Percentiles rank a stretch among this genome's conserved stretches.
Evolutionary conservation across 352 stramenopile species (phyloP).

Genomic region (Phytophthora cajani): DNA sequence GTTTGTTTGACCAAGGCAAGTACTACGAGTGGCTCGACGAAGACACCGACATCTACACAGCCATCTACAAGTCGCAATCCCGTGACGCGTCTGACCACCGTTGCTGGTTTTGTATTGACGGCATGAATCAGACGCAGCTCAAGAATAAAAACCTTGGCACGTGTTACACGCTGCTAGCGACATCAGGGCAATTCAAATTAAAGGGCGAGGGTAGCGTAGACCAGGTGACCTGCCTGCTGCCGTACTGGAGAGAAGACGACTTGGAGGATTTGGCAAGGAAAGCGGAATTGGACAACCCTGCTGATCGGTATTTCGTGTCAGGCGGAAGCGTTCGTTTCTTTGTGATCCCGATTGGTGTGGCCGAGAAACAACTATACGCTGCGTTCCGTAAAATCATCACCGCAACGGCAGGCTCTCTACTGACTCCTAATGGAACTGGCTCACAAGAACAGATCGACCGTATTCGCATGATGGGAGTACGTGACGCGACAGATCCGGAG

Average conservation of each 20-base stretch:
- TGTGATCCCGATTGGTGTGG: background rate
- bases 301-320: constrained; percentile 8
- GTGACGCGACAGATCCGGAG: background rate
- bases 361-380: background rate
- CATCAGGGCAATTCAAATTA: constrained; percentile 1
- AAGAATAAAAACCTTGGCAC: background rate
- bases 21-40: constrained; percentile 13
- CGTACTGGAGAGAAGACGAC: constrained; percentile 9
- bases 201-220: constrained; percentile 3
- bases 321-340: constrained; percentile 22
- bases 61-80: background rate
- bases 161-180: constrained; percentile 10
- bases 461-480: background rate
- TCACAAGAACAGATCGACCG: background rate
- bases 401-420: background rate
- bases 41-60: background rate
- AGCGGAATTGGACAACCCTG: background rate
- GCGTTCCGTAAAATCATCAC: background rate
- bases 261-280: constrained; percentile 3
- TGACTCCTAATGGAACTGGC: background rate
- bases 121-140: background rate
- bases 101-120: constrained; percentile 23
- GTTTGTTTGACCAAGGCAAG: constrained; percentile 19
- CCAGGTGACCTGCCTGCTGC: constrained; percentile 11
- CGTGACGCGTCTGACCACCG: background rate